Evolutionary conservation across 352 stramenopile species (phyloP).

Genomic region (Pythium guiyangense): DNA sequence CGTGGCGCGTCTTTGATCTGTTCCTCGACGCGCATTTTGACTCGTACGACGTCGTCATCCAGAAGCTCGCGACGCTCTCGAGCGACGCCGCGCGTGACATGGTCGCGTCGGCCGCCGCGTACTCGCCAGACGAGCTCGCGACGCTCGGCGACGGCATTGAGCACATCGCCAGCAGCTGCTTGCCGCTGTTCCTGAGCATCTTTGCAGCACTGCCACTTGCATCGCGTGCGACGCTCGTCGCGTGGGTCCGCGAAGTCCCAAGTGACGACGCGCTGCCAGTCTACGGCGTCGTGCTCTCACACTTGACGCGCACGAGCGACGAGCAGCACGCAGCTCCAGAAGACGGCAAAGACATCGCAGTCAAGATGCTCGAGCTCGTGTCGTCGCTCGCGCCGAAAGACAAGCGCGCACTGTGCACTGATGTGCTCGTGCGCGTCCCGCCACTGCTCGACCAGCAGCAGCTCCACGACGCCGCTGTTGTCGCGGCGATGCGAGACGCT

Average conservation of each 20-base stretch:
- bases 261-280: conserved; percentile 24
- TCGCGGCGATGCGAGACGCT: too few species aligned
- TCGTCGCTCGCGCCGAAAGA: conserved; percentile 28
- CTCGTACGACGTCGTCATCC: conserved; percentile 34
- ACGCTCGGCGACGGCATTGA: conserved; percentile 45
- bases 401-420: conserved; percentile 31
- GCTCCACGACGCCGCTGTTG: too few species aligned
- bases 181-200: conserved; percentile 29
- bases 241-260: conserved; percentile 42
- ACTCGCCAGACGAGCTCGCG: conserved; percentile 27
- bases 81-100: conserved; percentile 17
- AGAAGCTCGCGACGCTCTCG: conserved; percentile 34
- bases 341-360: conserved; percentile 8
- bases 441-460: background rate
- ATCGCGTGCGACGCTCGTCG: conserved; percentile 25
- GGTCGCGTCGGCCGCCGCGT: conserved; percentile 20
- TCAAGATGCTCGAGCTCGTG: conserved; percentile 40
- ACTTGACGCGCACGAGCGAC: background rate
- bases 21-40: conserved; percentile 34
- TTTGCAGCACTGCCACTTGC: conserved; percentile 25
- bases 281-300: conserved; percentile 37
- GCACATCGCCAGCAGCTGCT: conserved; percentile 14
- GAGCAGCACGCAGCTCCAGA: conserved; percentile 3
- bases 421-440: conserved; percentile 15
- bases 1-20: conserved; percentile 35